A percentile compares a stretch with the other conserved stretches of the same genome.
Conservation (phyloP, 257 asterid species). For the Penstemon eatonii region DNA sequence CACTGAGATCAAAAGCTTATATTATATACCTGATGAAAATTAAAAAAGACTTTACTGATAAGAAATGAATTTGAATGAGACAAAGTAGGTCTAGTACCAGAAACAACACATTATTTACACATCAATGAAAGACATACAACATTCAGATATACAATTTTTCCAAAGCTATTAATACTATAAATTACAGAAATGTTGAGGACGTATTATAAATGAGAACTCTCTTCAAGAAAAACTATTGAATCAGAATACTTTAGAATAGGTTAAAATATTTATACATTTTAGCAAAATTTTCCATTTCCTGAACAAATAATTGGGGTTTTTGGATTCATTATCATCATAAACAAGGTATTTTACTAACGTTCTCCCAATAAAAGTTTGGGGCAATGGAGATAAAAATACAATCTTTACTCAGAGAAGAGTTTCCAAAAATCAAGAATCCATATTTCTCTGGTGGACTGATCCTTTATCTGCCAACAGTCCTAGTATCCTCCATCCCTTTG, state of each 20-base stretch:
- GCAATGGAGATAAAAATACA: constrained; percentile 16
- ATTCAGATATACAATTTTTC: not conserved
- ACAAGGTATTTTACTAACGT: not conserved
- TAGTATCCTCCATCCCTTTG: constrained; percentile 40
- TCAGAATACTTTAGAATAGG: not conserved
- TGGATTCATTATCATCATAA: too few species aligned
- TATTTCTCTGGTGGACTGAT: constrained; percentile 4
- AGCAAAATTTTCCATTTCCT: not conserved
- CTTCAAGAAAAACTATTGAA: not conserved
- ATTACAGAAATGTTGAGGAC: not conserved
- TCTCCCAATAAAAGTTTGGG: constrained; percentile 5
- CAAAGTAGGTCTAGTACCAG: not conserved
- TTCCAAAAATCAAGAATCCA: not conserved
- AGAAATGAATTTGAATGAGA: constrained; percentile 4
- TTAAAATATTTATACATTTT: not conserved
- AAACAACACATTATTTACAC: not conserved
- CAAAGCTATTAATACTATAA: too few species aligned
- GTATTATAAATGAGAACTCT: not conserved
- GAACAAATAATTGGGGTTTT: not conserved
- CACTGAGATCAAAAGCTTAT: constrained; percentile 18
- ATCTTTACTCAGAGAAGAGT: not conserved
- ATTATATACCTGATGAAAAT: constrained; percentile 7
- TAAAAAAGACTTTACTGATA: not conserved
- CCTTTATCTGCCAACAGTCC: not conserved
- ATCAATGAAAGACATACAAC: constrained; percentile 6